These are phyloP conservation scores for Entoloma clypeatum DNA, from an alignment of 1,284 basidiomycete species.

Conservation along the genomic window DNA sequence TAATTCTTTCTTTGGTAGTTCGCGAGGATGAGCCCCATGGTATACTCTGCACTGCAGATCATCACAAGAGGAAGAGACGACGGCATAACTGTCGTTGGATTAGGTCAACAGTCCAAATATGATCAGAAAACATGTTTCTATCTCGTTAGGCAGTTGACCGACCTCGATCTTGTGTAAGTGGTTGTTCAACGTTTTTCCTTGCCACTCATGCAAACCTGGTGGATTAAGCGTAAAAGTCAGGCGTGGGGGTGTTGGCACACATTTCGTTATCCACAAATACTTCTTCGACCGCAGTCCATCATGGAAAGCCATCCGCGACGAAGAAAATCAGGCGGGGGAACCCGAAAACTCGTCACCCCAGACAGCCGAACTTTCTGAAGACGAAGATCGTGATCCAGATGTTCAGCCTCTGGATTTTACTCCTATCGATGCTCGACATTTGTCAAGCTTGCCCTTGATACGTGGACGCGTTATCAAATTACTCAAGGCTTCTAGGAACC, in stretches of 20 bases:
- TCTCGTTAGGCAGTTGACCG: constrained; percentile 69
- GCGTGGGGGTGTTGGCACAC: constrained; percentile 70
- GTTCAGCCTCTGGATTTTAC: constrained; percentile 49
- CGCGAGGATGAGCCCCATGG: constrained; percentile 75
- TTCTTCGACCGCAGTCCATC: constrained; percentile 68
- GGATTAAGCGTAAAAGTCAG: constrained; percentile 62
- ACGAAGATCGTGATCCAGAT: constrained; percentile 31
- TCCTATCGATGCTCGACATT: constrained; percentile 69
- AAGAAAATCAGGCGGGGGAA: constrained; percentile 49
- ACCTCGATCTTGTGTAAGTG: constrained; percentile 70
- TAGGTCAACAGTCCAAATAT: constrained; percentile 77
- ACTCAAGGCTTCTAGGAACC: constrained; percentile 60
- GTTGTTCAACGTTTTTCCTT: constrained; percentile 2
- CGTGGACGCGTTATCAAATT: constrained; percentile 64
- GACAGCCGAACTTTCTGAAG: constrained; percentile 32
- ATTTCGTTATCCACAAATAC: constrained; percentile 74
- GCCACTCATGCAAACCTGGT: constrained; percentile 5
- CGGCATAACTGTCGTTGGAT: constrained; percentile 74
- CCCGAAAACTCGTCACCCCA: constrained; percentile 30
- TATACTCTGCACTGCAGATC: constrained; percentile 83
- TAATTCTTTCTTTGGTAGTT: constrained; percentile 43
- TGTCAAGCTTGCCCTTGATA: constrained; percentile 68
- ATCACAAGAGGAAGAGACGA: constrained; percentile 75
- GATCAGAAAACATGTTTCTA: constrained; percentile 91
- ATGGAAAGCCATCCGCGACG: constrained; percentile 69